Percentiles rank a stretch among this genome's conserved stretches.
Conservation (phyloP, 2,329 filamentous ascomycete species). For the Monosporascus sp. region DNA sequence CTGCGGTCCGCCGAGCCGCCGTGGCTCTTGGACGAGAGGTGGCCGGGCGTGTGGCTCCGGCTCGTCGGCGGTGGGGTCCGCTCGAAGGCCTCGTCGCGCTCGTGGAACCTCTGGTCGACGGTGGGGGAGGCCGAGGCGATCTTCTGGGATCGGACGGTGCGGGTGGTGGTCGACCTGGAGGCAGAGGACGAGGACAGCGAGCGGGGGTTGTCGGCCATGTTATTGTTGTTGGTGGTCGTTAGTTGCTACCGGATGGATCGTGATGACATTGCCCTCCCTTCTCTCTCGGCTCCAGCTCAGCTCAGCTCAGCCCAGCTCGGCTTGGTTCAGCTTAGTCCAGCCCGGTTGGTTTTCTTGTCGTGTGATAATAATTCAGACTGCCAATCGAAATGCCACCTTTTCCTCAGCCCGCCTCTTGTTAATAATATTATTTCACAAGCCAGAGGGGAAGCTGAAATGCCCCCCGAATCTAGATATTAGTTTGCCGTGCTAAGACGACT, state of each 20-base stretch:
- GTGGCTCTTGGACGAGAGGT: slow-evolving; percentile 54
- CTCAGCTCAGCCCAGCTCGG: no score
- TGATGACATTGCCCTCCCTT: slow-evolving; percentile 12
- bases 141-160: slow-evolving; percentile 50
- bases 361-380: no score
- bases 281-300: no score
- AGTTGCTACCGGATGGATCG: no score
- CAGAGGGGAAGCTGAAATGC: no score
- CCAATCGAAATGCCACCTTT: no score
- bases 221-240: not conserved
- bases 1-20: slow-evolving; percentile 27
- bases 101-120: slow-evolving; percentile 23
- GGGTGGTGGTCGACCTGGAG: slow-evolving; percentile 27
- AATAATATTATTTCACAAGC: no score
- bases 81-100: slow-evolving; percentile 31
- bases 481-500: no score
- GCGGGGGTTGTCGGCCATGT: slow-evolving; percentile 26
- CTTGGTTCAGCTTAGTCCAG: no score
- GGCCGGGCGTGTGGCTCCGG: slow-evolving; percentile 58
- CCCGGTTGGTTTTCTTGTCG: no score
- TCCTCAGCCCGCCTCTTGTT: no score
- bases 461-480: no score
- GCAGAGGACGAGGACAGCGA: slow-evolving; percentile 26
- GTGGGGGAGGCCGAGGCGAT: slow-evolving; percentile 36
- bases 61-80: slow-evolving; percentile 31